Conservation (phyloP, 2,329 filamentous ascomycete genomes). For the Colletotrichum scovillei region DNA sequence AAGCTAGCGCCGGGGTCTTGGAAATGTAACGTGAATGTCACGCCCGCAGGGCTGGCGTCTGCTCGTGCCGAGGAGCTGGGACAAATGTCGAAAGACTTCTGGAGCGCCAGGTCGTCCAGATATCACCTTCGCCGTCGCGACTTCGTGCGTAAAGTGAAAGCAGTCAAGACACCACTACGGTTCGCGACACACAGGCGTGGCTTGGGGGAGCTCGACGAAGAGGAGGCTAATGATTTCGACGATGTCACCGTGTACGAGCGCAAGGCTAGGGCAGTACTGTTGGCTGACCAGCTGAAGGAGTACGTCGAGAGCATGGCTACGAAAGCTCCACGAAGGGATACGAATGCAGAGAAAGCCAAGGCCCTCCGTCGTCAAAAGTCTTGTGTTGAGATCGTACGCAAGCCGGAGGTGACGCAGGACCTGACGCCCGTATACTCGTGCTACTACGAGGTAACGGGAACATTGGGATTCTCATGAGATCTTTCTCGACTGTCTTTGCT, state of each 20-base stretch:
- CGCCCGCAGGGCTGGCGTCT: constrained; percentile 43
- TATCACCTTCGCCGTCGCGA: constrained; percentile 51
- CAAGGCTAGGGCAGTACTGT: constrained; percentile 26
- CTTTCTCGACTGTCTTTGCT: too few species aligned
- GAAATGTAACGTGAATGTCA: constrained; percentile 49
- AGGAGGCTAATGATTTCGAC: constrained; percentile 51
- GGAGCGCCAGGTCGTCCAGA: constrained; percentile 48
- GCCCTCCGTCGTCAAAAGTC: constrained; percentile 1
- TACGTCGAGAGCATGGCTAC: constrained; percentile 26
- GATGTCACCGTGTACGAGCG: constrained; percentile 40
- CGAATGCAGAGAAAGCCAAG: not conserved
- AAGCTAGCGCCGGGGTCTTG: constrained; percentile 39
- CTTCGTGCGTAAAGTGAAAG: constrained; percentile 53
- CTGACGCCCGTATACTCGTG: constrained; percentile 34
- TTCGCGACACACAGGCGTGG: constrained; percentile 51
- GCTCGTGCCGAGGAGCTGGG: constrained; percentile 50
- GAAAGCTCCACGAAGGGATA: not conserved
- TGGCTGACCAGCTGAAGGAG: constrained; percentile 30
- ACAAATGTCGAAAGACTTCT: constrained; percentile 56
- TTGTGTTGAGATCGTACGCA: constrained; percentile 16
- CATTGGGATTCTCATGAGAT: not conserved
- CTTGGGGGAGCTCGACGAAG: constrained; percentile 45
- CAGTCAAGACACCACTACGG: constrained; percentile 49
- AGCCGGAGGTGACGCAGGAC: constrained; percentile 29
- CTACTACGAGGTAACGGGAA: constrained; percentile 31